Conservation (phyloP, 2,329 filamentous ascomycete species). For the Neofusicoccum ribis region DNA sequence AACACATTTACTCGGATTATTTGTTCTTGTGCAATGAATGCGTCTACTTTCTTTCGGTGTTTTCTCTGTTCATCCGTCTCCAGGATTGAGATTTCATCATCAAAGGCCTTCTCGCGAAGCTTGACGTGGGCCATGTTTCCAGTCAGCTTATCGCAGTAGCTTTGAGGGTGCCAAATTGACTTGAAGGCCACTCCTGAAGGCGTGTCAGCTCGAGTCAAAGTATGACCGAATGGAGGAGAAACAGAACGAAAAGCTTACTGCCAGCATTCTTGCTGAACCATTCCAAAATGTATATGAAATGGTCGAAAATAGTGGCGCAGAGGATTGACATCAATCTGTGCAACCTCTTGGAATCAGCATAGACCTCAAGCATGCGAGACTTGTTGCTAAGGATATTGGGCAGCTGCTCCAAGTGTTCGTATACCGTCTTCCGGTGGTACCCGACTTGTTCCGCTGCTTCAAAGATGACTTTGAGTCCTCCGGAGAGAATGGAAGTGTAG, state of each 20-base stretch:
- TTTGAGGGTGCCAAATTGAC: not conserved
- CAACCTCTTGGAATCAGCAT: slow-evolving; percentile 10
- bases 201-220: too few relatives aligned
- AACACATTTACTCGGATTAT: too few relatives aligned
- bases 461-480: slow-evolving; percentile 21
- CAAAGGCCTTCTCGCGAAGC: not conserved
- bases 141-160: not conserved
- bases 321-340: slow-evolving; percentile 9
- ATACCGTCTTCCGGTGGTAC: slow-evolving; percentile 18
- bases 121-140: slow-evolving; percentile 4
- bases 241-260: not conserved
- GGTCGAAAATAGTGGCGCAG: slow-evolving; percentile 15
- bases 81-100: not conserved
- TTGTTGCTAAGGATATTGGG: slow-evolving; percentile 15
- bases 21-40: too few relatives aligned
- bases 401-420: slow-evolving; percentile 19
- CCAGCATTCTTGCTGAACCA: slow-evolving; percentile 18
- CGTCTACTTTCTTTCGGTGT: too few relatives aligned
- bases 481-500: slow-evolving; percentile 20
- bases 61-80: too few relatives aligned
- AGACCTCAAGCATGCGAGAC: slow-evolving; percentile 8
- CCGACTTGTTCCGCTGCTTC: slow-evolving; percentile 14
- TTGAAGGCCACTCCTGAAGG: not conserved
- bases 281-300: slow-evolving; percentile 19
- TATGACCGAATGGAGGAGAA: too few relatives aligned